Conservation (phyloP, 2,329 filamentous ascomycete species). For the Colletotrichum sp. region DNA sequence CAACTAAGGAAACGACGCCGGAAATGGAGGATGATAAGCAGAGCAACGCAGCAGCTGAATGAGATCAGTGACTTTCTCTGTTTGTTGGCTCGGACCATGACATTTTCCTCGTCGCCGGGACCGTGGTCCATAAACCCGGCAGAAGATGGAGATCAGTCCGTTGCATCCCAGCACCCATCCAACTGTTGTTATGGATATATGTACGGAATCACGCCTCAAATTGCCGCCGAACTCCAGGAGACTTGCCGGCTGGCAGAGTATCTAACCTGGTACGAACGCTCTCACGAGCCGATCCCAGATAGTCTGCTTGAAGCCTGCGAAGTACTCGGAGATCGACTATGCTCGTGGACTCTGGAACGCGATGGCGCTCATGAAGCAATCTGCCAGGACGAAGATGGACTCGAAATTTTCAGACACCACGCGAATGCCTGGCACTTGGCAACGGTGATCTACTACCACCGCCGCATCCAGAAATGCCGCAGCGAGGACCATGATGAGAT, state of each 20-base stretch:
- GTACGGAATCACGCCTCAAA: not conserved
- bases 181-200: not conserved
- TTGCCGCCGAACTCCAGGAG: not conserved
- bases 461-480: not conserved
- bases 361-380: not conserved
- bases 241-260: not conserved
- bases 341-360: not conserved
- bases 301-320: not conserved
- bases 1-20: not conserved
- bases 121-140: not conserved
- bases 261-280: not conserved
- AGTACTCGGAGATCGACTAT: not conserved
- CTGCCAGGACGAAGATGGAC: not conserved
- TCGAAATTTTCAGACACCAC: not conserved
- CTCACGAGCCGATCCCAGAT: not conserved
- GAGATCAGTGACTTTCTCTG: constrained; percentile 1
- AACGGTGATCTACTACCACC: not conserved
- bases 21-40: not conserved
- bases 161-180: not conserved
- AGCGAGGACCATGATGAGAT: not conserved
- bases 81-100: not conserved
- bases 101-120: not conserved
- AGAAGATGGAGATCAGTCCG: not conserved
- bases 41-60: not conserved
- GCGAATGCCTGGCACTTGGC: not conserved